These are phyloP conservation scores for Dothiorella sarmentorum DNA, from an alignment of 2,329 filamentous ascomycete genomes.

Conservation along the genomic window DNA sequence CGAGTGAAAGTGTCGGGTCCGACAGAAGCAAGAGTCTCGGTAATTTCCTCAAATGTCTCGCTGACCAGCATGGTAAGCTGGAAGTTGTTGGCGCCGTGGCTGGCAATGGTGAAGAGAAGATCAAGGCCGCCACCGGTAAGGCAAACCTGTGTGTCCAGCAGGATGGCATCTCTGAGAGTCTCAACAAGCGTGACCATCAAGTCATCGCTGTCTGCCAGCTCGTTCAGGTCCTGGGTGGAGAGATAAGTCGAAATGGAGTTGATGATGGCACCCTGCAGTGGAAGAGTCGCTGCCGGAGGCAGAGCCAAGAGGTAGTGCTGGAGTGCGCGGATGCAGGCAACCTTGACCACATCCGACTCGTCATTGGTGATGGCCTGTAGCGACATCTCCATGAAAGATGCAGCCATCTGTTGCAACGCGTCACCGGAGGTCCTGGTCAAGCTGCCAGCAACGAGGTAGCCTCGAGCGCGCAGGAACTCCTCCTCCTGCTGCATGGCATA, in stretches of 20 bases:
- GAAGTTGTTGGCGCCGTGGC: constrained; percentile 84
- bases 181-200: constrained; percentile 87
- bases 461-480: constrained; percentile 77
- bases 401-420: constrained; percentile 52
- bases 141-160: constrained; percentile 71
- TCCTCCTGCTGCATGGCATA: constrained; percentile 70
- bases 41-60: constrained; percentile 88
- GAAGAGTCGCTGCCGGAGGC: constrained; percentile 48
- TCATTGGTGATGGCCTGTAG: constrained; percentile 74
- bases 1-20: constrained; percentile 68
- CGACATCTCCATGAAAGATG: constrained; percentile 65
- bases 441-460: constrained; percentile 79
- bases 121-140: constrained; percentile 75
- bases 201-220: constrained; percentile 86
- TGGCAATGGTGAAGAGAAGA: constrained; percentile 82
- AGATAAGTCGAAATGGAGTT: constrained; percentile 68
- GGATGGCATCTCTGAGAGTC: constrained; percentile 77
- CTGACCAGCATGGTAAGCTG: constrained; percentile 83
- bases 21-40: constrained; percentile 61
- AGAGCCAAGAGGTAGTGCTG: constrained; percentile 63
- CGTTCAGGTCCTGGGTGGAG: constrained; percentile 72
- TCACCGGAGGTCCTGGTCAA: constrained; percentile 67
- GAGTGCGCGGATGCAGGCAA: constrained; percentile 82
- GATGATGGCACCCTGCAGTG: constrained; percentile 60
- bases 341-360: constrained; percentile 82